Evolutionary conservation across 139 green algal genomes (phyloP).

Genomic region (Coelastrella sp.): DNA sequence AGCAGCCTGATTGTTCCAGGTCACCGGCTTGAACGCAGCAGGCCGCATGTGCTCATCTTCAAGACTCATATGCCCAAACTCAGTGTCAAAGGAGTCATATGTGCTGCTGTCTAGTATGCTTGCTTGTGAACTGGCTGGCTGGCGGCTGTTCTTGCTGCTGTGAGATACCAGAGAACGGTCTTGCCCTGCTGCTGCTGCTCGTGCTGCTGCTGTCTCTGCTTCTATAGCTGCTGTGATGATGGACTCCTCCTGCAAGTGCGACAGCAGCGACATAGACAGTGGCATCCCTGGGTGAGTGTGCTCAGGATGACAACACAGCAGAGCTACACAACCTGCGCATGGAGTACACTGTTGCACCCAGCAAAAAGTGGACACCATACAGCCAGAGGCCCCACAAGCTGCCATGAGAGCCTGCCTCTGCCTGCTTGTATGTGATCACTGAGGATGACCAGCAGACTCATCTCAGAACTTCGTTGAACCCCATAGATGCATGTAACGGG

Average conservation of each 20-base stretch:
- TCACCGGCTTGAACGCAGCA: not conserved
- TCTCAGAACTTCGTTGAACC: no score
- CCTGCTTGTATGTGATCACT: no score
- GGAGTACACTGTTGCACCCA: no score
- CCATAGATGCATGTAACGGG: no score
- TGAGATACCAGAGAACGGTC: not conserved
- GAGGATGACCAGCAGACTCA: no score
- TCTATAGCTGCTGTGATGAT: constrained; percentile 49
- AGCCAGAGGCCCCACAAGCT: not conserved
- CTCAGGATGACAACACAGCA: no score
- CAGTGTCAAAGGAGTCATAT: constrained; percentile 44
- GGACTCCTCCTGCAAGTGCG: constrained; percentile 53
- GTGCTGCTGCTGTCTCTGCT: constrained; percentile 31
- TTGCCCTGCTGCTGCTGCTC: constrained; percentile 31
- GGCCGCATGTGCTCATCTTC: constrained; percentile 47
- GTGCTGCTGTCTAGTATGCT: constrained; percentile 11
- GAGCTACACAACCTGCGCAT: no score
- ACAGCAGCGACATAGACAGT: no score
- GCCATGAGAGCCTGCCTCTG: no score
- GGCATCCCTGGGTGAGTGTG: no score
- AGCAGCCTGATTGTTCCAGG: not conserved
- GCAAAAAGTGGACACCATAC: not conserved
- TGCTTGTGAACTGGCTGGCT: not conserved
- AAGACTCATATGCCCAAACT: constrained; percentile 47
- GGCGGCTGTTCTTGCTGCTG: constrained; percentile 27